phyloP scores from a whole-genome alignment of 1,284 basidiomycete species.

The Ganoderma sinense region DNA sequence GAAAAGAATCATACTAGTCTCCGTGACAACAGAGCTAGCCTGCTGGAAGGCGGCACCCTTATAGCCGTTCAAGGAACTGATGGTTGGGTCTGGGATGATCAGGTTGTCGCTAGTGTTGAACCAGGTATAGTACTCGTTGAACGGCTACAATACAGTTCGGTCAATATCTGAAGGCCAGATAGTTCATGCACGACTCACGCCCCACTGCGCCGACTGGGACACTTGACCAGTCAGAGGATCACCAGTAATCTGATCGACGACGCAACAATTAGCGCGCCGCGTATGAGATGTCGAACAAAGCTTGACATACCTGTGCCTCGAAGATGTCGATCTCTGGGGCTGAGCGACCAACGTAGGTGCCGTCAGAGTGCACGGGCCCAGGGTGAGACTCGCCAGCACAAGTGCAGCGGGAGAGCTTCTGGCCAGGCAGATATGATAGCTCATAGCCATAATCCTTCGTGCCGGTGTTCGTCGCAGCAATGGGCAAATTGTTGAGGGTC shows the following conservation, averaged over 20 bases:
- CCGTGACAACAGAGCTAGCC: slow-evolving; percentile 46
- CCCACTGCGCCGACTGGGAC: slow-evolving; percentile 57
- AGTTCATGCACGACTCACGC: slow-evolving; percentile 36
- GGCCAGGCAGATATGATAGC: slow-evolving; percentile 80
- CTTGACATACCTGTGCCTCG: slow-evolving; percentile 50
- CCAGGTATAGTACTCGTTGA: slow-evolving; percentile 53
- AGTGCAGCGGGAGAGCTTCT: slow-evolving; percentile 83
- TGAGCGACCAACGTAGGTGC: slow-evolving; percentile 76
- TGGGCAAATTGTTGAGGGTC: slow-evolving; percentile 47
- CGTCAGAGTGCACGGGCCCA: slow-evolving; percentile 69
- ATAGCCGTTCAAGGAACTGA: slow-evolving; percentile 59
- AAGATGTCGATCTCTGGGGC: slow-evolving; percentile 90
- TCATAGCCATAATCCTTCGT: slow-evolving; percentile 43
- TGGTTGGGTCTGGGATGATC: slow-evolving; percentile 50
- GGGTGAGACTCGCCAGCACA: slow-evolving; percentile 86
- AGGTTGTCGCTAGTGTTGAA: slow-evolving; percentile 52
- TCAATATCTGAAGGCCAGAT: not conserved
- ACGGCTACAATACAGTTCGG: slow-evolving; percentile 50
- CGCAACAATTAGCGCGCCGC: slow-evolving; percentile 13
- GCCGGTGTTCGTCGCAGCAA: slow-evolving; percentile 49
- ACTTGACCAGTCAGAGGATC: slow-evolving; percentile 45
- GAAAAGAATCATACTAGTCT: slow-evolving; percentile 34
- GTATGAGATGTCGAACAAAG: not conserved
- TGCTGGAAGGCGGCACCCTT: slow-evolving; percentile 62
- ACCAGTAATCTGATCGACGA: slow-evolving; percentile 34